A percentile compares a stretch with the other conserved stretches of the same genome.
phyloP scores from a whole-genome alignment of 2,329 filamentous ascomycete species.

The Talaromyces sp. region DNA sequence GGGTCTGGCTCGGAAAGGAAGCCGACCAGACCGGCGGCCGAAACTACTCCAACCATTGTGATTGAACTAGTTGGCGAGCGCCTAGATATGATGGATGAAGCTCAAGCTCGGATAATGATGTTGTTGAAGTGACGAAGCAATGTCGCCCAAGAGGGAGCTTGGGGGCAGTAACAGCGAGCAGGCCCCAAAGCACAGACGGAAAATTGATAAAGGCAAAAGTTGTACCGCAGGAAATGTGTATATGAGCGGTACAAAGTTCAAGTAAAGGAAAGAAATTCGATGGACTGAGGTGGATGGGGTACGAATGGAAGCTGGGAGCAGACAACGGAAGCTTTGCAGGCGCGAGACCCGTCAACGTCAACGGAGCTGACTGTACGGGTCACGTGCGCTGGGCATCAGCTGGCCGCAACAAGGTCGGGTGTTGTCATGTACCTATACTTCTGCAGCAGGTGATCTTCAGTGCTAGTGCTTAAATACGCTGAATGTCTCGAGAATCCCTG shows the following conservation, averaged over 20 bases:
- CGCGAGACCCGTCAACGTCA: constrained; percentile 29
- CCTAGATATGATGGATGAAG: constrained; percentile 12
- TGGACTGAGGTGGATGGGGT: constrained; percentile 23
- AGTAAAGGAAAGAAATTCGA: constrained; percentile 23
- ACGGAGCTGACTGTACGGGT: constrained; percentile 29
- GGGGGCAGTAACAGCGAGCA: constrained; percentile 20
- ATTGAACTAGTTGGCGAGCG: constrained; percentile 17
- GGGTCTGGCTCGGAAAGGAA: constrained; percentile 94
- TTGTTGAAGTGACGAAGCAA: constrained; percentile 36
- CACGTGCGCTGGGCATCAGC: constrained; percentile 20
- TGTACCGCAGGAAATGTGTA: constrained; percentile 8
- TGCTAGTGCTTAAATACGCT: constrained; percentile 1
- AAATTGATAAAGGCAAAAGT: neutral
- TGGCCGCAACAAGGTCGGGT: constrained; percentile 3
- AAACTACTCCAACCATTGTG: constrained; percentile 88
- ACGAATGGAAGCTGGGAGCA: constrained; percentile 28
- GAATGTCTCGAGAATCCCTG: neutral
- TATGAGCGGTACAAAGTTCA: constrained; percentile 8
- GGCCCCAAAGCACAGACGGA: constrained; percentile 19
- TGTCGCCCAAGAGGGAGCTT: constrained; percentile 34
- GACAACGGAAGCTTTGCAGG: constrained; percentile 30
- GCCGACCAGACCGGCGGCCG: constrained; percentile 90
- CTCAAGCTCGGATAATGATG: constrained; percentile 18
- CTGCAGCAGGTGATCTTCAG: neutral
- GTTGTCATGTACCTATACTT: neutral